Conservation (phyloP, 2,329 filamentous ascomycete species). For the Colletotrichum paranaense region DNA sequence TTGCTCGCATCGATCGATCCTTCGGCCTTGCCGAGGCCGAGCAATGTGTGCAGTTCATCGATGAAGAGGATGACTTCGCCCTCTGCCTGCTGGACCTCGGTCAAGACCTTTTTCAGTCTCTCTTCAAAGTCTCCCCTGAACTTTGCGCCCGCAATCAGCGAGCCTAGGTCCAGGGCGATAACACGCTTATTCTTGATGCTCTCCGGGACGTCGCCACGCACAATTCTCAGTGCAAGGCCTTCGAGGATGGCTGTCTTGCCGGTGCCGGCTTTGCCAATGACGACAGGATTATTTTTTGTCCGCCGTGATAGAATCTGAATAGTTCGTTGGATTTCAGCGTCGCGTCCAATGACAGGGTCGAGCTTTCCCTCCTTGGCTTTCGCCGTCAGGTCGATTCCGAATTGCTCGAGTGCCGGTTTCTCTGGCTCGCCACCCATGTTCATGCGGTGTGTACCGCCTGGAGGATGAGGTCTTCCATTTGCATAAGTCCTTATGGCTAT, state of each 20-base stretch:
- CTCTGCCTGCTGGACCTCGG: constrained; percentile 89
- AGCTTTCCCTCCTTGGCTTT: constrained; percentile 89
- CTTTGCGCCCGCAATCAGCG: constrained; percentile 94
- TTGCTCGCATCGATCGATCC: constrained; percentile 98
- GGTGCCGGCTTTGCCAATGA: constrained; percentile 92
- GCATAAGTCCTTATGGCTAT: constrained; percentile 66
- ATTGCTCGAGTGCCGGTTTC: constrained; percentile 91
- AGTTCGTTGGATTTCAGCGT: constrained; percentile 90
- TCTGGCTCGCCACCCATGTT: constrained; percentile 80
- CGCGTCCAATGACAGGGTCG: constrained; percentile 94
- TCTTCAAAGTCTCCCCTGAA: constrained; percentile 98
- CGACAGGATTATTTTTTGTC: constrained; percentile 95
- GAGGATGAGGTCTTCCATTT: constrained; percentile 83
- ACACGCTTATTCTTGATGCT: constrained; percentile 96
- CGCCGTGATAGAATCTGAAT: constrained; percentile 93
- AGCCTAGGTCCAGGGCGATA: constrained; percentile 87
- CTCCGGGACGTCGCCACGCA: constrained; percentile 92
- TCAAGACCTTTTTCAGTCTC: constrained; percentile 87
- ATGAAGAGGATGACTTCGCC: constrained; percentile 95
- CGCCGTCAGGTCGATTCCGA: constrained; percentile 88
- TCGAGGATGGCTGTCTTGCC: constrained; percentile 96
- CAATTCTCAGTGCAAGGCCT: constrained; percentile 89
- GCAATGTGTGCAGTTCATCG: constrained; percentile 90
- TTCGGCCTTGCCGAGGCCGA: constrained; percentile 94
- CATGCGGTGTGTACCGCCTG: constrained; percentile 95